phyloP scores from a whole-genome alignment of 2,329 filamentous ascomycete species.

The Decorospora gaudefroyi region DNA sequence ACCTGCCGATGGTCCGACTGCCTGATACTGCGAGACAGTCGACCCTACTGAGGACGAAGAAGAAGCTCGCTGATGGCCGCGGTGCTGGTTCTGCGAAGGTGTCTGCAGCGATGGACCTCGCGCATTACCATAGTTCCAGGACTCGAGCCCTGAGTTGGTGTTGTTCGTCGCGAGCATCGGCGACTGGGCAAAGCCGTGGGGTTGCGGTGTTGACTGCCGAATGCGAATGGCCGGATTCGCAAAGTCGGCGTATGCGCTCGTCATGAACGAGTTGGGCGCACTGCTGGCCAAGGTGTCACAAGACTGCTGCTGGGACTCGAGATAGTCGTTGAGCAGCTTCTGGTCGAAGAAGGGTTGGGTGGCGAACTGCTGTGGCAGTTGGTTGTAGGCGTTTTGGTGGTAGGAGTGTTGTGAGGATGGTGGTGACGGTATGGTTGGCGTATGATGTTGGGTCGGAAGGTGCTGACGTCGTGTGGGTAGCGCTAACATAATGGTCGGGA shows the following conservation, averaged over 20 bases:
- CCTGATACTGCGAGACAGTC: conserved; percentile 42
- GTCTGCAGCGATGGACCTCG: conserved; percentile 44
- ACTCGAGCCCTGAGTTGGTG: conserved; percentile 32
- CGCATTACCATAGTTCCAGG: conserved; percentile 44
- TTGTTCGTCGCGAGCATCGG: conserved; percentile 39
- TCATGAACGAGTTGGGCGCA: conserved; percentile 40
- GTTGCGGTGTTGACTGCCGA: conserved; percentile 48
- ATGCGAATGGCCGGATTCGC: conserved; percentile 48
- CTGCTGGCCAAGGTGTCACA: conserved; percentile 25
- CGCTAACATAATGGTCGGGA: conserved; percentile 45
- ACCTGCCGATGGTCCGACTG: conserved; percentile 30
- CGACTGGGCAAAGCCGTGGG: conserved; percentile 35
- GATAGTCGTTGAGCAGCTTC: conserved; percentile 46
- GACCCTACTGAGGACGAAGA: conserved; percentile 49
- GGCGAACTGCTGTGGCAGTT: conserved; percentile 31
- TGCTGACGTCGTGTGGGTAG: conserved; percentile 47
- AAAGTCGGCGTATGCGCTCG: conserved; percentile 39
- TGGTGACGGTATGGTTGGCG: conserved; percentile 37
- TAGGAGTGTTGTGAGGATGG: conserved; percentile 38
- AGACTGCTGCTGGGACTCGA: conserved; percentile 43
- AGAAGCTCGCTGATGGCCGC: conserved; percentile 46
- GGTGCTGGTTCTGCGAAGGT: conserved; percentile 34
- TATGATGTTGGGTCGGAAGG: conserved; percentile 30
- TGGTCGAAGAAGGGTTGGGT: conserved; percentile 39
- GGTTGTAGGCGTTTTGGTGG: conserved; percentile 39